Base-by-base conservation (phyloP, 2,329 filamentous ascomycete species). In the Arachnomyces sp. region DNA sequence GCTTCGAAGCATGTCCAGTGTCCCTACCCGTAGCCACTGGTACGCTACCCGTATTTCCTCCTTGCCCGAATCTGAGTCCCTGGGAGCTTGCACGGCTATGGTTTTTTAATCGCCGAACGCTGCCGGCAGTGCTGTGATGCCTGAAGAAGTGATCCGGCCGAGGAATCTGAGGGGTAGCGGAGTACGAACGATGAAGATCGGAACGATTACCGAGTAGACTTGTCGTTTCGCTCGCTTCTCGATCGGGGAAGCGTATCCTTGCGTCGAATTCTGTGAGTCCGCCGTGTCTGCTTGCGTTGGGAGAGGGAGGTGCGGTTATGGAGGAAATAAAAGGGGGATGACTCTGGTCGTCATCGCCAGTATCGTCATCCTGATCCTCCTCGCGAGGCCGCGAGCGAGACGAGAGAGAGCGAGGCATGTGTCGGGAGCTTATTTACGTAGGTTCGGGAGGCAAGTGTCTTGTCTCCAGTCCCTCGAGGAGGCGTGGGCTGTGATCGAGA, bases 1-100 rank as follows among this genome's bases (percentile, higher is more conserved):
- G 39, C 21, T 45, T 42, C 9, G 42, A 82, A 8, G 82, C 82
- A 18, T 80, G 75, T 31, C 63, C 73, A 5, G 71, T 71, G 34
- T 70, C 59, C 9, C 58, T 68, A 50, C 92, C 88, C 1, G 88
- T 88, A 1, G 89, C 95, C 9, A 84, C 84, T 42, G 87, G 71
- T 7, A 76, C 81, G 42, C 78, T 80, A 2, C 79, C 81, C 4
- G 82, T 84, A 12, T 75, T 75, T 28, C 74, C 69, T 85, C 68
- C 47, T 81, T 75, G n/a, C 76, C 84, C 14, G 80, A 66, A 0
- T 13, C 83, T 75, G 31, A 73, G 68, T 13, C 58, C 61, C 42
- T 68, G 66, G 0, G 74, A 77, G 42, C 67, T 68, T 5, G 65
- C 59, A 31, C 73, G 66, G 46, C 71, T 75, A 43, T 71, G 67